These are phyloP conservation scores for Coemansia sp. DNA, from an alignment of 192 early-diverging fungal species.

Conservation along the genomic window DNA sequence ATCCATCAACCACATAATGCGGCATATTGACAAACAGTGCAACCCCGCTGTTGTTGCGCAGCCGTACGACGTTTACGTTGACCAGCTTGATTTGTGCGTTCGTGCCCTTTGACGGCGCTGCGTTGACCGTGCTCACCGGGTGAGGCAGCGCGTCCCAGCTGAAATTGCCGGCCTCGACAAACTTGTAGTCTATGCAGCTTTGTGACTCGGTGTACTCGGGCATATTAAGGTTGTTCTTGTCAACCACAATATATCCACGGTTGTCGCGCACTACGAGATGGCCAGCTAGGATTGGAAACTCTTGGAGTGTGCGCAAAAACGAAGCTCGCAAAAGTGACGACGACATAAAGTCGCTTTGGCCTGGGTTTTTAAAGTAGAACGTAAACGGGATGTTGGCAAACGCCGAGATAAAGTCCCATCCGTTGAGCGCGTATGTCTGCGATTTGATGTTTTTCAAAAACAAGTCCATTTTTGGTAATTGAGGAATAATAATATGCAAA, in stretches of 20 bases:
- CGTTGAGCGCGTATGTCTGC: constrained; percentile 31
- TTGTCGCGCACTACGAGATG: constrained; percentile 11
- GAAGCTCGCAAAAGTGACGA: constrained; percentile 16
- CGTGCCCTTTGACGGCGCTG: constrained; percentile 3
- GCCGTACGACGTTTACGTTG: constrained; percentile 35
- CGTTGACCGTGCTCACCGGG: constrained; percentile 5
- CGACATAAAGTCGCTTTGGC: constrained; percentile 31
- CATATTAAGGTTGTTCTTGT: constrained; percentile 42
- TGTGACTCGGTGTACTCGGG: constrained; percentile 47
- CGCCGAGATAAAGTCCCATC: constrained; percentile 30
- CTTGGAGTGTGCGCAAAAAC: constrained; percentile 34
- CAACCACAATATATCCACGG: constrained; percentile 26
- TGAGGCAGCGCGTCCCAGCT: constrained; percentile 32
- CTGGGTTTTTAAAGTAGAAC: constrained; percentile 30
- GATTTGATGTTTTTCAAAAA: constrained; percentile 17
- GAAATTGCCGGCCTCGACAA: constrained; percentile 17
- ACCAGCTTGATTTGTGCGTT: constrained; percentile 26
- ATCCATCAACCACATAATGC: constrained; percentile 45
- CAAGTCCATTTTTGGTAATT: constrained; percentile 2
- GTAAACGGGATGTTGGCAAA: constrained; percentile 47
- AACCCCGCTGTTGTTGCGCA: constrained; percentile 40
- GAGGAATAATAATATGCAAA: background rate
- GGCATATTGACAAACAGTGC: constrained; percentile 42
- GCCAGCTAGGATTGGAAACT: constrained; percentile 41
- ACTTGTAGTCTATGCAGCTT: constrained; percentile 16